A percentile compares a stretch with the other conserved stretches of the same genome.
phyloP scores from a whole-genome alignment of 768 basidiomycete genomes.

The Mycena maculata region DNA sequence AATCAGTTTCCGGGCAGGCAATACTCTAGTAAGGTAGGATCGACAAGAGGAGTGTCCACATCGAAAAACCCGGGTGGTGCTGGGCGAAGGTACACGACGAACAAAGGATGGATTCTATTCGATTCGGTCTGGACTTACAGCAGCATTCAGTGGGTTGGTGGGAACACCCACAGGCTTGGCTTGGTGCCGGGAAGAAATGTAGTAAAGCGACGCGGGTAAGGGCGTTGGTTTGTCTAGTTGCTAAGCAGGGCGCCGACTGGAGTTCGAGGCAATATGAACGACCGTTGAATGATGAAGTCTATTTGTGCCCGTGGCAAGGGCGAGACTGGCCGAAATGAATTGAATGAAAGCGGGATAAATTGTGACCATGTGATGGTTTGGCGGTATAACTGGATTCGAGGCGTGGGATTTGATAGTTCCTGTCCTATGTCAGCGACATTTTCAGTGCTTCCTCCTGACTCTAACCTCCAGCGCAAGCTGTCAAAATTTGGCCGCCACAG shows the following conservation, averaged over 20 bases:
- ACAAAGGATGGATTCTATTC: too few relatives aligned
- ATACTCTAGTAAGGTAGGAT: background rate
- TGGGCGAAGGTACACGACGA: too few relatives aligned
- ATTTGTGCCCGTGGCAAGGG: background rate
- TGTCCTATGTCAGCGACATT: background rate
- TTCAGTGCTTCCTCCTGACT: background rate
- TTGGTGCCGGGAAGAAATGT: background rate
- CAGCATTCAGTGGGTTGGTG: too few relatives aligned
- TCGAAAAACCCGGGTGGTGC: too few relatives aligned
- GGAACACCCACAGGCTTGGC: background rate
- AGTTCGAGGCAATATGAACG: background rate
- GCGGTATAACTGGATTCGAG: background rate
- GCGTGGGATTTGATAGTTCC: constrained; percentile 1
- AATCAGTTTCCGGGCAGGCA: background rate
- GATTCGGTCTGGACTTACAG: too few relatives aligned
- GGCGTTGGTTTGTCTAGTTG: background rate
- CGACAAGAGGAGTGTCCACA: background rate
- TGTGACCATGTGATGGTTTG: background rate
- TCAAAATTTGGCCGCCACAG: background rate
- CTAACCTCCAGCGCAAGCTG: background rate
- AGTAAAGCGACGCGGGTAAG: background rate
- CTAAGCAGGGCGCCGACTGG: background rate
- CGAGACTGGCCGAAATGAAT: background rate
- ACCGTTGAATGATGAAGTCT: background rate
- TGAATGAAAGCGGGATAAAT: background rate